Conservation (phyloP, 768 basidiomycete species). For the Xanthoconium purpureum region DNA sequence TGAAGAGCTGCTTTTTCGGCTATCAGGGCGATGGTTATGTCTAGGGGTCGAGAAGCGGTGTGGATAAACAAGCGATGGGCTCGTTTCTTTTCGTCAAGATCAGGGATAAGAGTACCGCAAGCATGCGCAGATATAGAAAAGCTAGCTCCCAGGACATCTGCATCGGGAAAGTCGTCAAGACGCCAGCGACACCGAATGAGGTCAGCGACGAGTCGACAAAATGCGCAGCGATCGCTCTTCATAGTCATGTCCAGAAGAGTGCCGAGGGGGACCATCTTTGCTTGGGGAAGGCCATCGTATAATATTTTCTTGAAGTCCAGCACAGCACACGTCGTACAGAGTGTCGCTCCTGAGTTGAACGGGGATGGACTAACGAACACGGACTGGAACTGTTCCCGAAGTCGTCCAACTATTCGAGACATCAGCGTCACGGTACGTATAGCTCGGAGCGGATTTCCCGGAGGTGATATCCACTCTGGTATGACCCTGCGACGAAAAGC, state of each 20-base stretch:
- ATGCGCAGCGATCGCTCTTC: constrained; percentile 10
- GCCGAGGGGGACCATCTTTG: constrained; percentile 2
- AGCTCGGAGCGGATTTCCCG: too few relatives aligned
- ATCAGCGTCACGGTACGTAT: background rate
- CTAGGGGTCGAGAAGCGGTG: constrained; percentile 4
- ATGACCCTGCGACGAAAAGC: too few relatives aligned
- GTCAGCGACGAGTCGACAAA: constrained; percentile 13
- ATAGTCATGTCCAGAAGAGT: constrained; percentile 2
- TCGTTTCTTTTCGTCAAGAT: constrained; percentile 2
- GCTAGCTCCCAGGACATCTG: constrained; percentile 2
- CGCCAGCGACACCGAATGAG: constrained; percentile 15
- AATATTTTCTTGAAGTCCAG: constrained; percentile 13
- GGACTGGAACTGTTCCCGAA: background rate
- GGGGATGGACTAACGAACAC: background rate
- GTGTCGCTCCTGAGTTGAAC: background rate
- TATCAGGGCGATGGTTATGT: background rate
- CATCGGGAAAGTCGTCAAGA: constrained; percentile 10
- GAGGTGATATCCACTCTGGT: too few relatives aligned
- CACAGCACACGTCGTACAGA: constrained; percentile 10
- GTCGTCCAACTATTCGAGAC: constrained; percentile 3
- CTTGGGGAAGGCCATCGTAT: constrained; percentile 10
- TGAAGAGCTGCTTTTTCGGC: background rate
- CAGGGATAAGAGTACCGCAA: background rate
- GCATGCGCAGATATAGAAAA: constrained; percentile 4
- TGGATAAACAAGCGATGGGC: constrained; percentile 15